Evolutionary conservation across 768 basidiomycete species (phyloP).

Genomic region (Cyathus striatus): DNA sequence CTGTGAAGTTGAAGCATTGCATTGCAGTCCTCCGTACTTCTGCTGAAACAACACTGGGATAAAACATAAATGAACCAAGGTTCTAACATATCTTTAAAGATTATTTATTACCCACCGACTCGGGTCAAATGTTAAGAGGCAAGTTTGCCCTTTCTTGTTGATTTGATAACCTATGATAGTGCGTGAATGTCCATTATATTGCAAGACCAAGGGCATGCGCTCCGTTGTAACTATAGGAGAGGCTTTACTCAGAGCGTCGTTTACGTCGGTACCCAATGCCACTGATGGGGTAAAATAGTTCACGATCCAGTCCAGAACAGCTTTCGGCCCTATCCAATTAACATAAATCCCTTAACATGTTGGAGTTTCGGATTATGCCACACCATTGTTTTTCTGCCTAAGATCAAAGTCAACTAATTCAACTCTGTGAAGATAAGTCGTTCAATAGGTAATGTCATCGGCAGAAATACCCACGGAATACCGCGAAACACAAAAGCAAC

Average conservation of each 20-base stretch:
- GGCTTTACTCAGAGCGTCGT: conserved; percentile 47
- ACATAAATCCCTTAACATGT: not conserved
- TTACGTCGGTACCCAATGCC: conserved; percentile 17
- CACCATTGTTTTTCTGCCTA: conserved; percentile 38
- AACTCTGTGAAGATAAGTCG: conserved; percentile 30
- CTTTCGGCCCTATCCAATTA: not conserved
- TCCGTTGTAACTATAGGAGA: conserved; percentile 51
- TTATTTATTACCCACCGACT: conserved; percentile 56
- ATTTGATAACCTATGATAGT: conserved; percentile 83
- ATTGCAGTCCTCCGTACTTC: not conserved
- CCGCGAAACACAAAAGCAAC: conserved; percentile 74
- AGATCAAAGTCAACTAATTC: conserved; percentile 64
- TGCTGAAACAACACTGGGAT: no score
- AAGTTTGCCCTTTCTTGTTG: conserved; percentile 47
- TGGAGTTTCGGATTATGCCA: not conserved
- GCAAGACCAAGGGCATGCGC: conserved; percentile 78
- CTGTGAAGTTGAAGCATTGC: no score
- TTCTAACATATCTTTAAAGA: no score
- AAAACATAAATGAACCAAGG: no score
- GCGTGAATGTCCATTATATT: conserved; percentile 83
- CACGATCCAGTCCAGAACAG: conserved; percentile 51
- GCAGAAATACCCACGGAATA: conserved; percentile 71
- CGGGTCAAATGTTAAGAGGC: conserved; percentile 78
- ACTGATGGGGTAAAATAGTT: conserved; percentile 54
- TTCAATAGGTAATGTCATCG: not conserved